Evolutionary conservation across 495 filamentous ascomycete genomes (phyloP).

Genomic region (Letharia columbiana): DNA sequence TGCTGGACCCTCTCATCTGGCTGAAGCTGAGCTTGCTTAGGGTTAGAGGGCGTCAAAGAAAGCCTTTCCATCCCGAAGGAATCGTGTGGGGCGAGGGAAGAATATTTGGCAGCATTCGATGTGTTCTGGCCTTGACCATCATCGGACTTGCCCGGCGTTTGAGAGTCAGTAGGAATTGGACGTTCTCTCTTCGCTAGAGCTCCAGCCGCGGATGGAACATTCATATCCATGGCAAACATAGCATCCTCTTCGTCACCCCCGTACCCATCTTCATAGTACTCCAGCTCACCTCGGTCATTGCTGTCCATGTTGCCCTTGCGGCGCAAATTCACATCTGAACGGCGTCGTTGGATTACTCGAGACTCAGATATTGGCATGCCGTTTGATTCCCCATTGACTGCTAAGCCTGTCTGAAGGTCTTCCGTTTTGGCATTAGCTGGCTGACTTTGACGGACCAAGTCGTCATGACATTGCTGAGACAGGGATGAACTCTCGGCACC

Average conservation of each 20-base stretch:
- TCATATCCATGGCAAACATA: slow-evolving; percentile 64
- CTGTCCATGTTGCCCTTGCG: slow-evolving; percentile 57
- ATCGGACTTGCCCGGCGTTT: not conserved
- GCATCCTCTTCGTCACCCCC: slow-evolving; percentile 69
- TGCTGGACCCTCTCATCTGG: slow-evolving; percentile 72
- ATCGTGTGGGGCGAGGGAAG: too few species aligned
- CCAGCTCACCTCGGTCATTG: slow-evolving; percentile 54
- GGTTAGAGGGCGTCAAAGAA: slow-evolving; percentile 47
- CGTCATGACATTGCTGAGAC: not conserved
- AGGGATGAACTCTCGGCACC: not conserved
- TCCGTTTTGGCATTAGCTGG: not conserved
- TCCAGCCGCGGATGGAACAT: slow-evolving; percentile 27
- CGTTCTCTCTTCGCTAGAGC: slow-evolving; percentile 2
- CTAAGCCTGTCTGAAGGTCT: too few species aligned
- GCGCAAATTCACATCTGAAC: slow-evolving; percentile 71
- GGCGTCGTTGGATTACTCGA: slow-evolving; percentile 47
- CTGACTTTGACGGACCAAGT: slow-evolving; percentile 5
- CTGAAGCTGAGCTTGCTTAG: slow-evolving; percentile 67
- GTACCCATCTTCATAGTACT: slow-evolving; percentile 81
- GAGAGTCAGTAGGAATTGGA: not conserved
- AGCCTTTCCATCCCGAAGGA: not conserved
- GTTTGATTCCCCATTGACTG: not conserved
- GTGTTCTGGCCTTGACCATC: slow-evolving; percentile 7
- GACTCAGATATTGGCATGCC: slow-evolving; percentile 15
- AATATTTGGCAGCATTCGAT: slow-evolving; percentile 1